phyloP scores from a whole-genome alignment of 169 alveolate genomes.

The Perkinsus marinus region DNA sequence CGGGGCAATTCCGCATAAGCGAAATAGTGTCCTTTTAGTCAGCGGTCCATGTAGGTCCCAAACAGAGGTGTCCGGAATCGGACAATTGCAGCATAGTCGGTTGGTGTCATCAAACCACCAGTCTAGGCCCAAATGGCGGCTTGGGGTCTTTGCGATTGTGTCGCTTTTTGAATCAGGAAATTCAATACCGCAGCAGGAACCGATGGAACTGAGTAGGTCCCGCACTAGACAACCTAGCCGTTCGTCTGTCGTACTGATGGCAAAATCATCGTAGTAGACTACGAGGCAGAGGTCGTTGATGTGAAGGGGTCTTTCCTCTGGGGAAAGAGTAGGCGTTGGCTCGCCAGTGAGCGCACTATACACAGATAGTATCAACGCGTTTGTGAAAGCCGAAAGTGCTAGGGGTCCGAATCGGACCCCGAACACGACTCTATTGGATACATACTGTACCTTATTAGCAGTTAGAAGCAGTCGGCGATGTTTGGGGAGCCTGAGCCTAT shows the following conservation, averaged over 20 bases:
- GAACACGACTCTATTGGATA: not conserved
- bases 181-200: not conserved
- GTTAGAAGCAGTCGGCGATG: not conserved
- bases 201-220: not conserved
- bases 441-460: not conserved
- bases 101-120: not conserved
- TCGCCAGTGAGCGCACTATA: not conserved
- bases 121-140: not conserved
- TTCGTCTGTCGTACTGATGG: not conserved
- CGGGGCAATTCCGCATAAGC: not conserved
- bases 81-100: not conserved
- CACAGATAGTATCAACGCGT: not conserved
- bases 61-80: not conserved
- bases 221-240: not conserved
- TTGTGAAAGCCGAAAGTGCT: not conserved
- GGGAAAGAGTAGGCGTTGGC: not conserved
- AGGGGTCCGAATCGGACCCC: not conserved
- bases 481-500: not conserved
- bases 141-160: not conserved
- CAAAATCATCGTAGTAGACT: not conserved
- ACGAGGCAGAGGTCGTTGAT: not conserved
- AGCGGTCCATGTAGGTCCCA: not conserved
- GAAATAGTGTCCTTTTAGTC: not conserved
- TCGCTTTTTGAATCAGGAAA: not conserved
- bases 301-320: not conserved